Conservation (phyloP, 371 early-diverging fungal genomes). For the Fennellomyces sp. region DNA sequence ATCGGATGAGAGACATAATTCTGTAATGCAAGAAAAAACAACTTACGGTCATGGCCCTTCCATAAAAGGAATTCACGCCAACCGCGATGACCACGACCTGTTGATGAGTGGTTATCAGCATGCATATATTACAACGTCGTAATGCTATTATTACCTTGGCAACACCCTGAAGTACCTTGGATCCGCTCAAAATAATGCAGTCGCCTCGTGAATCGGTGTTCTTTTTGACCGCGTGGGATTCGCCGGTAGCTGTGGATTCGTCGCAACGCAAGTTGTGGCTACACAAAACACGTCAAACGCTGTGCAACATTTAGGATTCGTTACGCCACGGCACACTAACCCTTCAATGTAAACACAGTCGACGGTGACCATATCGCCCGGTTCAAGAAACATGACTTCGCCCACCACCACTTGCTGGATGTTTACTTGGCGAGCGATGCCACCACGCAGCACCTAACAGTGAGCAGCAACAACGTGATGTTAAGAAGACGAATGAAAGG, state of each 20-base stretch:
- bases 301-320: constrained; percentile 1
- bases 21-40: no score
- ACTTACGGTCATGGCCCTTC: constrained; percentile 34
- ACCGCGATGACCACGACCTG: constrained; percentile 71
- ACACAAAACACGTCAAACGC: constrained; percentile 30
- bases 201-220: constrained; percentile 12
- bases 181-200: constrained; percentile 70
- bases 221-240: constrained; percentile 71
- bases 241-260: constrained; percentile 87
- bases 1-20: neutral
- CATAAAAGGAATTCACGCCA: constrained; percentile 68
- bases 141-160: constrained; percentile 30
- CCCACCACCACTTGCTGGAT: constrained; percentile 84
- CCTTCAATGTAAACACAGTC: constrained; percentile 81
- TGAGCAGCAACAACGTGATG: neutral
- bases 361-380: constrained; percentile 86
- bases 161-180: constrained; percentile 74
- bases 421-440: constrained; percentile 72
- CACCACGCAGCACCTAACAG: constrained; percentile 56
- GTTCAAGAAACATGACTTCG: constrained; percentile 84
- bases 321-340: constrained; percentile 59
- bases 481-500: neutral
- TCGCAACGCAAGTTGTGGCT: constrained; percentile 82
- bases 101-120: constrained; percentile 8
- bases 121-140: neutral